These are phyloP conservation scores for Collariella sp. DNA, from an alignment of 495 filamentous ascomycete species.

Conservation along the genomic window DNA sequence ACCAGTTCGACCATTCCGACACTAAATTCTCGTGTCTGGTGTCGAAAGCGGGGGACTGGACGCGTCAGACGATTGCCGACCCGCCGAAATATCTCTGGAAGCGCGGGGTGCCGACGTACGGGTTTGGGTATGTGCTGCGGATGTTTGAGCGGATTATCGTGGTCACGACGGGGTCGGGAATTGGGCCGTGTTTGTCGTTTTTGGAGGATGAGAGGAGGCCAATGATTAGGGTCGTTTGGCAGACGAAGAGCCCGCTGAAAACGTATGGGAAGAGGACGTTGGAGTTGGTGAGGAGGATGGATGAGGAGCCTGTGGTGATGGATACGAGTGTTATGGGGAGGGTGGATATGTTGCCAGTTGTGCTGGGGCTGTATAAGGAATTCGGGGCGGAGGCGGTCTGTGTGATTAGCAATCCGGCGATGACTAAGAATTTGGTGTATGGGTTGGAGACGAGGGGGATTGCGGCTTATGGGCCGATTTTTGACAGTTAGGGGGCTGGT, in stretches of 20 bases:
- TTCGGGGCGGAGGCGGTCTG: conserved; percentile 61
- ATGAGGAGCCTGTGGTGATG: conserved; percentile 34
- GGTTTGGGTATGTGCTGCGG: conserved; percentile 54
- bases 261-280: conserved; percentile 40
- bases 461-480: conserved; percentile 68
- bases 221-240: conserved; percentile 38
- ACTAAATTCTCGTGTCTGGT: conserved; percentile 51
- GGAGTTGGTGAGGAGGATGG: conserved; percentile 31
- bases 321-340: conserved; percentile 34
- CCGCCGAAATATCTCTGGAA: conserved; percentile 48
- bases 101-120: conserved; percentile 44
- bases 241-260: conserved; percentile 33
- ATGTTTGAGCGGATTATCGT: conserved; percentile 55
- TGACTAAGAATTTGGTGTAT: conserved; percentile 52
- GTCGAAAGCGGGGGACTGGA: conserved; percentile 67
- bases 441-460: conserved; percentile 57
- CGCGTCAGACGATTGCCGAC: conserved; percentile 42
- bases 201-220: conserved; percentile 25
- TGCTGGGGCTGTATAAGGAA: conserved; percentile 48
- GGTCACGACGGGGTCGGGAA: conserved; percentile 63
- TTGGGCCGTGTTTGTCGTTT: conserved; percentile 50
- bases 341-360: conserved; percentile 41
- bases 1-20: conserved; percentile 25
- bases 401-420: conserved; percentile 58
- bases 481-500: conserved; percentile 50